Percentiles rank a stretch among this genome's conserved stretches.
These are phyloP conservation scores for Phyllosticta paracitricarpa DNA, from an alignment of 2,329 filamentous ascomycete species.

Conservation along the genomic window DNA sequence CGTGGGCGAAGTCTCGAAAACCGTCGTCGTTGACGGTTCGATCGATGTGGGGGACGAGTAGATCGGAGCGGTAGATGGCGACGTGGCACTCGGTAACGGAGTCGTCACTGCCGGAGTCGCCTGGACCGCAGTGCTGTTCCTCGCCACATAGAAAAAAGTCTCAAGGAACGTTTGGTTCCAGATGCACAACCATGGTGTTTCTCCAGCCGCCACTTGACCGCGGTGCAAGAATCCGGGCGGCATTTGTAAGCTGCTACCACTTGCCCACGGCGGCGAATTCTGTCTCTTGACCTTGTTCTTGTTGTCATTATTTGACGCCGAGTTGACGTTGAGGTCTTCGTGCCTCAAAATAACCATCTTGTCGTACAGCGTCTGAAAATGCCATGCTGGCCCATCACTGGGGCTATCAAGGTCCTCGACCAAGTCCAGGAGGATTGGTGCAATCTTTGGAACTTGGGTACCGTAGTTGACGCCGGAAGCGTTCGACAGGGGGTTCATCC, in stretches of 20 bases:
- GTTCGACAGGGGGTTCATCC: conserved; percentile 21
- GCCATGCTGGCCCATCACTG: conserved; percentile 50
- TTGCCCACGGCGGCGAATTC: neutral
- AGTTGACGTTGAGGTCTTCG: conserved; percentile 20
- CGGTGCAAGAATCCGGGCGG: conserved; percentile 21
- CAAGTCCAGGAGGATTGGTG: conserved; percentile 40
- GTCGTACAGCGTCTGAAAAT: conserved; percentile 53
- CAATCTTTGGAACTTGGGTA: conserved; percentile 47
- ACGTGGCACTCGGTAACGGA: conserved; percentile 9
- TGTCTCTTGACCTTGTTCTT: neutral
- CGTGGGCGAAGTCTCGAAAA: conserved; percentile 10
- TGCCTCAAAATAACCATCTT: conserved; percentile 50
- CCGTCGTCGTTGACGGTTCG: conserved; percentile 12
- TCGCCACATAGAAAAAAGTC: conserved; percentile 54
- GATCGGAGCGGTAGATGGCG: conserved; percentile 14
- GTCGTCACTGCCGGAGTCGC: conserved; percentile 14
- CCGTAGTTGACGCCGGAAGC: conserved; percentile 46
- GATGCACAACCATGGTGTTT: conserved; percentile 59
- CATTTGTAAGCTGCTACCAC: neutral
- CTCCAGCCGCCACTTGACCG: conserved; percentile 41
- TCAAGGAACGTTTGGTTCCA: conserved; percentile 60
- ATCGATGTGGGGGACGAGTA: conserved; percentile 6
- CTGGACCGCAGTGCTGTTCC: conserved; percentile 35
- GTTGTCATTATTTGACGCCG: neutral
- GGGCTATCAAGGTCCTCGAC: conserved; percentile 49